phyloP scores from a whole-genome alignment of 2,329 filamentous ascomycete genomes.

The Colletotrichum aenigma region DNA sequence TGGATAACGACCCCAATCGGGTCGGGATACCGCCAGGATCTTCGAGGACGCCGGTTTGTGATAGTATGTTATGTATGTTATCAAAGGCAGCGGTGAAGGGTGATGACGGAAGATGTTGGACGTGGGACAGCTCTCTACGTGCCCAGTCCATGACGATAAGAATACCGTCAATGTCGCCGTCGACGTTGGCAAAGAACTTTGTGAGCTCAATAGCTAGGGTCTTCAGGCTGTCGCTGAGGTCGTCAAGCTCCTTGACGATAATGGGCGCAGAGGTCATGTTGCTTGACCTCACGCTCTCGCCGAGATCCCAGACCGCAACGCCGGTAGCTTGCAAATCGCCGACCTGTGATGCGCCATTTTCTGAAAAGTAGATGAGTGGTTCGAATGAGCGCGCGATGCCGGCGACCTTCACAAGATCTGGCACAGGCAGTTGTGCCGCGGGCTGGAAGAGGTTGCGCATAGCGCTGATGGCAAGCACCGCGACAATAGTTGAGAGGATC shows the following conservation, averaged over 20 bases:
- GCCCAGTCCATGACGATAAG: constrained; percentile 97
- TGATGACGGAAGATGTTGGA: constrained; percentile 65
- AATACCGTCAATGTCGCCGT: constrained; percentile 91
- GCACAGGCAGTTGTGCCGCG: constrained; percentile 68
- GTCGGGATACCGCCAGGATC: constrained; percentile 63
- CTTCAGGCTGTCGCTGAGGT: constrained; percentile 84
- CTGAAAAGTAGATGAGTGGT: constrained; percentile 92
- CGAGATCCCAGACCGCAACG: constrained; percentile 92
- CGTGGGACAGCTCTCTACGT: constrained; percentile 77
- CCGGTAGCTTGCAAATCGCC: constrained; percentile 89
- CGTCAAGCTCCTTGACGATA: constrained; percentile 86
- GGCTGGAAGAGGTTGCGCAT: constrained; percentile 73
- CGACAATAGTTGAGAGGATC: constrained; percentile 63
- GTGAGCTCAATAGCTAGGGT: constrained; percentile 84
- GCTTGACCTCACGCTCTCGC: constrained; percentile 85
- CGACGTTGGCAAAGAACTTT: constrained; percentile 90
- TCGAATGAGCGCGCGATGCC: constrained; percentile 90
- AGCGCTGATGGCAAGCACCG: constrained; percentile 68
- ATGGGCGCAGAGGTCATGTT: constrained; percentile 90
- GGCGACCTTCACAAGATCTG: constrained; percentile 89
- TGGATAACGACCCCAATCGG: constrained; percentile 70
- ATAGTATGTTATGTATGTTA: constrained; percentile 81
- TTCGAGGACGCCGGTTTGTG: constrained; percentile 65
- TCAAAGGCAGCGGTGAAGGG: constrained; percentile 76
- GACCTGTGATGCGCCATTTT: constrained; percentile 85